Percentiles rank a stretch among this genome's conserved stretches.
These are phyloP conservation scores for Gigaspora rosea DNA, from an alignment of 192 early-diverging fungal genomes.

Conservation along the genomic window DNA sequence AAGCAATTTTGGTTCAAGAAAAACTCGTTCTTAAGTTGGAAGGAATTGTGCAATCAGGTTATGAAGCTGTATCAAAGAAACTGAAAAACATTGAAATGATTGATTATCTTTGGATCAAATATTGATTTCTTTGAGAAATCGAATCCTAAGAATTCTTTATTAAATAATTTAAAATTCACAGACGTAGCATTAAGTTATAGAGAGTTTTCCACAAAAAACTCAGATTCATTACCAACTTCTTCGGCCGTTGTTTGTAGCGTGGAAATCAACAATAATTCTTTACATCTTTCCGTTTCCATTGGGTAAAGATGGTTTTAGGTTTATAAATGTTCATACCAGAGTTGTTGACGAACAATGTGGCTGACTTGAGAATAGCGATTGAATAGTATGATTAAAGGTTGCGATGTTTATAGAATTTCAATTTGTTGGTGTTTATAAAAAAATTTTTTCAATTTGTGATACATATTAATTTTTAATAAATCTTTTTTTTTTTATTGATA, in stretches of 20 bases:
- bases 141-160: background rate
- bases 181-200: background rate
- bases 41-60: background rate
- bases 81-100: conserved; percentile 6
- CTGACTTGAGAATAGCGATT: conserved; percentile 6
- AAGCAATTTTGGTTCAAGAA: background rate
- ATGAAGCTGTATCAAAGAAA: background rate
- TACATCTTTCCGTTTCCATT: background rate
- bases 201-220: background rate
- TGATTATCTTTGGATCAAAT: conserved; percentile 13
- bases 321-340: conserved; percentile 11
- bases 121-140: background rate
- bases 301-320: background rate
- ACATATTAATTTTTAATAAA: too few species aligned
- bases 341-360: conserved; percentile 10
- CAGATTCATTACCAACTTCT: background rate
- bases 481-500: too few species aligned
- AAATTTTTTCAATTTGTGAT: too few species aligned
- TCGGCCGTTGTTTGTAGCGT: background rate
- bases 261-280: background rate
- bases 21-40: conserved; percentile 14
- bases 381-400: background rate
- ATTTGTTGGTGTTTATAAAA: too few species aligned
- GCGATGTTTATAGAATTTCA: too few species aligned
- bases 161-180: background rate